phyloP scores from a whole-genome alignment of 225 moss, liverwort and hornwort species.

The Bryum argenteum region DNA sequence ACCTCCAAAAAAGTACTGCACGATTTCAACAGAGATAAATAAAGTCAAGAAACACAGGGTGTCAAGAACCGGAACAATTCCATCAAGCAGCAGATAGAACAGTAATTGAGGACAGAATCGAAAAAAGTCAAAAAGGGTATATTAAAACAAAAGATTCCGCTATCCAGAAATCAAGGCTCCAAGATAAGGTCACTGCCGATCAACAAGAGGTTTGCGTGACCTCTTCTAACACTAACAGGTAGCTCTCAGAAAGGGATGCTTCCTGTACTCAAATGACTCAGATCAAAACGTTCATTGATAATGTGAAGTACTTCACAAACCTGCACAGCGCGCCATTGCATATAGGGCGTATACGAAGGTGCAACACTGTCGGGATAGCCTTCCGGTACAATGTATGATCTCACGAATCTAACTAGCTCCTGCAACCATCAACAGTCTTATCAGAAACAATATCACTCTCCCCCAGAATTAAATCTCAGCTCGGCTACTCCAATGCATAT shows the following conservation, averaged over 20 bases:
- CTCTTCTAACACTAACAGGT: neutral
- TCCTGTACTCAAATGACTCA: neutral
- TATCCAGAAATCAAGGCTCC: neutral
- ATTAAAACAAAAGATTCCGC: neutral
- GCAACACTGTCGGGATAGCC: constrained; percentile 91
- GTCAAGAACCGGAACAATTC: neutral
- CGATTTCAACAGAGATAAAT: neutral
- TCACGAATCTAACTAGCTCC: constrained; percentile 79
- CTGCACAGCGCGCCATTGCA: constrained; percentile 99
- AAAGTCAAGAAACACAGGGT: neutral
- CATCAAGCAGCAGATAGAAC: neutral
- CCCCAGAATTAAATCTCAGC: neutral
- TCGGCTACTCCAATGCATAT: neutral
- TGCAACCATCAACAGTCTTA: constrained; percentile 43
- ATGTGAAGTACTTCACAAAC: constrained; percentile 39
- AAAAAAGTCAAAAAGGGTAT: neutral
- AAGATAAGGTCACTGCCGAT: neutral
- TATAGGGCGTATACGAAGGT: constrained; percentile 95
- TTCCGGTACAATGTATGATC: constrained; percentile 91
- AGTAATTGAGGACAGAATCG: neutral
- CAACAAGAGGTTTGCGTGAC: neutral
- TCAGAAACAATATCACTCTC: constrained; percentile 8
- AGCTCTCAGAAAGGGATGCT: neutral
- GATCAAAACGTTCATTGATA: neutral
- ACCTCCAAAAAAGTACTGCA: constrained; percentile 97